phyloP scores from a whole-genome alignment of 2,329 filamentous ascomycete species.

The Ceratocystis albifundus region DNA sequence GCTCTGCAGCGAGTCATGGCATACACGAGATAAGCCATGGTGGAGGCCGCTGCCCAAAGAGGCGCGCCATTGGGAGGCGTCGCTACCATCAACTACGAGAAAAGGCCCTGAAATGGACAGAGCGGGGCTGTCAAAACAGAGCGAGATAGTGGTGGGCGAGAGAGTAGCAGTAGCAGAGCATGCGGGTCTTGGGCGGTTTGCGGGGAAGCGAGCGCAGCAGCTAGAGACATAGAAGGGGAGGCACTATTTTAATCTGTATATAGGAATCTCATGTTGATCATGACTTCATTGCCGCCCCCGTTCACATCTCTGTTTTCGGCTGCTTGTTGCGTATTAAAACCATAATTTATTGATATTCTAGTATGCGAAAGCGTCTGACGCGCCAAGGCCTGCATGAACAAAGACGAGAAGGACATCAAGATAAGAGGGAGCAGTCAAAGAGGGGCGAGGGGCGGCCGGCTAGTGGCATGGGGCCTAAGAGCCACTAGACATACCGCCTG shows the following conservation, averaged over 20 bases:
- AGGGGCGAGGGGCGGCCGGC: too few species aligned
- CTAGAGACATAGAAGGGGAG: background rate
- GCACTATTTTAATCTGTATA: too few species aligned
- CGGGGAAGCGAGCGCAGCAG: slow-evolving; percentile 12
- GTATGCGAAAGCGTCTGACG: background rate
- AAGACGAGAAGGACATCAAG: background rate
- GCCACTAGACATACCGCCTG: background rate
- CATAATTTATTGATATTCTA: background rate
- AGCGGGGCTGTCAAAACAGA: slow-evolving; percentile 16
- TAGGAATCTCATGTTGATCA: too few species aligned
- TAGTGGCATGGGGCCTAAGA: background rate
- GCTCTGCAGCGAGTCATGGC: slow-evolving; percentile 63
- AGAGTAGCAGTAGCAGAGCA: slow-evolving; percentile 16
- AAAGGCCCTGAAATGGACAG: slow-evolving; percentile 12
- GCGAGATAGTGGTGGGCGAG: slow-evolving; percentile 17
- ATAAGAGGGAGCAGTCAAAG: background rate
- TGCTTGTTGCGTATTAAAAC: background rate
- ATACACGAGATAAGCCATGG: slow-evolving; percentile 48
- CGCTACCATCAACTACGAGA: slow-evolving; percentile 13
- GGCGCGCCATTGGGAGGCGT: slow-evolving; percentile 54
- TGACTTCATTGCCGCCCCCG: too few species aligned
- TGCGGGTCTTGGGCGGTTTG: slow-evolving; percentile 20
- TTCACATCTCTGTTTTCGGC: too few species aligned
- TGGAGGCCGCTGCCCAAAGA: slow-evolving; percentile 58
- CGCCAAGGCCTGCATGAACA: background rate